A percentile compares a stretch with the other conserved stretches of the same genome.
These are phyloP conservation scores for Centrapalus pauciflorus DNA, from an alignment of 129 eudicot genomes.

Conservation along the genomic window DNA sequence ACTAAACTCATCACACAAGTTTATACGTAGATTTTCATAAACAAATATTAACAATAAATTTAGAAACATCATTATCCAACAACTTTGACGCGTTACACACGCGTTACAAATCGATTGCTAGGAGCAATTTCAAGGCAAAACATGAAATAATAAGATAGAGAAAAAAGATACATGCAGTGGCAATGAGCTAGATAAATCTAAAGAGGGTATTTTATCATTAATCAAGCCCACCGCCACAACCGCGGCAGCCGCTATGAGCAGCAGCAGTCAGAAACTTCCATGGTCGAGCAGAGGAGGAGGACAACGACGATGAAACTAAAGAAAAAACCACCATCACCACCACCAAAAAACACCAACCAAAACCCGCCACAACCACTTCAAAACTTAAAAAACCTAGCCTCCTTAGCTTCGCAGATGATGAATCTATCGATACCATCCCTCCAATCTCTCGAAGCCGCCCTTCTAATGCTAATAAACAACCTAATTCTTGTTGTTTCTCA, in stretches of 20 bases:
- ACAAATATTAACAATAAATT: no score
- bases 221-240: neutral
- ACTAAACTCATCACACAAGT: no score
- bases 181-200: no score
- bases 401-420: constrained; percentile 69
- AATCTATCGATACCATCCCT: constrained; percentile 13
- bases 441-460: constrained; percentile 30
- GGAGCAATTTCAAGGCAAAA: no score
- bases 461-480: constrained; percentile 19
- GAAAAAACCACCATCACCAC: constrained; percentile 4
- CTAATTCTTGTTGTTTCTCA: constrained; percentile 24
- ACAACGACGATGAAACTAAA: constrained; percentile 39
- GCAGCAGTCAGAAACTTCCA: constrained; percentile 72
- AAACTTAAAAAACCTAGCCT: constrained; percentile 70
- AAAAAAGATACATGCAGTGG: no score
- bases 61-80: no score
- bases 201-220: neutral
- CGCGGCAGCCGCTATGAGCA: constrained; percentile 39
- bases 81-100: no score
- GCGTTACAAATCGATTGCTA: no score
- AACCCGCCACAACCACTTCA: constrained; percentile 25
- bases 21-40: no score
- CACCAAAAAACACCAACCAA: constrained; percentile 24
- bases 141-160: no score
- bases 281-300: constrained; percentile 61